These are phyloP conservation scores for Saccharomyces pastorianus DNA, from an alignment of 1,139 yeast species.

Conservation along the genomic window DNA sequence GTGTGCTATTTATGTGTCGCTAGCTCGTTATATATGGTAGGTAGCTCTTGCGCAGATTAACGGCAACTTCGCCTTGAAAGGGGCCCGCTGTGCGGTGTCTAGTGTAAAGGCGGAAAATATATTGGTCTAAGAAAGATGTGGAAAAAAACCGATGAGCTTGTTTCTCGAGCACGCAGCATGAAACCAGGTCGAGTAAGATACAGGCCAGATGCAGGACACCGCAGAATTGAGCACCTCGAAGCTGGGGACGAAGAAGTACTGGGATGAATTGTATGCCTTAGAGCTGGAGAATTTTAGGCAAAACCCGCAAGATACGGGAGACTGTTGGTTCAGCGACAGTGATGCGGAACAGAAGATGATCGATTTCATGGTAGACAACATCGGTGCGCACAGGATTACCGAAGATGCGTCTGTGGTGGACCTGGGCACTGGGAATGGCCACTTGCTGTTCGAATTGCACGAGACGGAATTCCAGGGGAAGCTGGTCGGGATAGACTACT, in stretches of 20 bases:
- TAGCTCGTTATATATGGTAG: background rate
- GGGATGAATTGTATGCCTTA: conserved; percentile 77
- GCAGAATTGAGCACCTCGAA: conserved; percentile 56
- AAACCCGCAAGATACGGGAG: conserved; percentile 82
- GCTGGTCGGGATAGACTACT: conserved; percentile 77
- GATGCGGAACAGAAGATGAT: conserved; percentile 83
- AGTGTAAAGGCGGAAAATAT: background rate
- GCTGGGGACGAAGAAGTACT: conserved; percentile 72
- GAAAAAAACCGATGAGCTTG: conserved; percentile 2
- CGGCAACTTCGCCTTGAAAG: background rate
- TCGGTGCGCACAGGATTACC: conserved; percentile 29
- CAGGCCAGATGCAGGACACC: conserved; percentile 40
- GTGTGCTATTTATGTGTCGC: background rate
- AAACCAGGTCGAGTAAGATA: background rate
- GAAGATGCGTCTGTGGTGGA: conserved; percentile 48
- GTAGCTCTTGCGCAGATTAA: background rate
- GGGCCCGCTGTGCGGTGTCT: background rate
- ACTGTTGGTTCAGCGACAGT: conserved; percentile 91
- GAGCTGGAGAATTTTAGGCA: conserved; percentile 64
- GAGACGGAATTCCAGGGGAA: conserved; percentile 50
- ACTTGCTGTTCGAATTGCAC: conserved; percentile 58
- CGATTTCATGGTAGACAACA: conserved; percentile 46
- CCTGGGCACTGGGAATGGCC: conserved; percentile 95
- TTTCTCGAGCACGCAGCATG: background rate
- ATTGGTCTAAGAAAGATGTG: background rate